Conservation (phyloP, 2,329 filamentous ascomycete genomes). For the Monosporascus sp. region DNA sequence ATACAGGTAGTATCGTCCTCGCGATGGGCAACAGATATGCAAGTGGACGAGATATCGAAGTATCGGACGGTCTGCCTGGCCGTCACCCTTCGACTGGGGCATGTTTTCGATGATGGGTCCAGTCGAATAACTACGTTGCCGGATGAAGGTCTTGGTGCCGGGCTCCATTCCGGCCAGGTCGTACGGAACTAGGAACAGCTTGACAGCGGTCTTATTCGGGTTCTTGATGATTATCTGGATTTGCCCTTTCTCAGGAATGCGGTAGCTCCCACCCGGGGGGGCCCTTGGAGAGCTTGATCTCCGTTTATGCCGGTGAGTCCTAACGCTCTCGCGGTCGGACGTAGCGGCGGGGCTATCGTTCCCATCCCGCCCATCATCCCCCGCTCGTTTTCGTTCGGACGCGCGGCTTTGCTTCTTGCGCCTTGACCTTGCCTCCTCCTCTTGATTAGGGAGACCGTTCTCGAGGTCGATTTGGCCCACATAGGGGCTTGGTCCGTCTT, state of each 20-base stretch:
- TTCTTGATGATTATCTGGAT: slow-evolving; percentile 97
- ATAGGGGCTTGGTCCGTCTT: slow-evolving; percentile 91
- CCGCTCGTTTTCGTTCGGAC: slow-evolving; percentile 29
- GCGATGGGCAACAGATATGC: slow-evolving; percentile 83
- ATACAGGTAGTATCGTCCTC: slow-evolving; percentile 83
- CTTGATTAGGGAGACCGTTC: slow-evolving; percentile 59
- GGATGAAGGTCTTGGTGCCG: slow-evolving; percentile 91
- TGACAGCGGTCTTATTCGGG: slow-evolving; percentile 95
- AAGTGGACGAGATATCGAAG: slow-evolving; percentile 88
- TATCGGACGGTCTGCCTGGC: slow-evolving; percentile 54
- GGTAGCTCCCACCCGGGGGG: slow-evolving; percentile 83
- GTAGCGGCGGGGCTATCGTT: slow-evolving; percentile 11
- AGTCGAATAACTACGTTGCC: slow-evolving; percentile 87
- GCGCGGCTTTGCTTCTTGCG: slow-evolving; percentile 44
- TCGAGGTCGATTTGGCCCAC: slow-evolving; percentile 91
- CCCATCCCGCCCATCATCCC: slow-evolving; percentile 22
- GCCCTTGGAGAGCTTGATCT: slow-evolving; percentile 56
- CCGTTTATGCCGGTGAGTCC: slow-evolving; percentile 40
- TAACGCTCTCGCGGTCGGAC: slow-evolving; percentile 27
- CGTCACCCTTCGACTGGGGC: slow-evolving; percentile 26
- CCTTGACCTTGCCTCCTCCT: slow-evolving; percentile 41
- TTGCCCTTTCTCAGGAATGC: slow-evolving; percentile 90
- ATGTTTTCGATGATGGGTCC: slow-evolving; percentile 73
- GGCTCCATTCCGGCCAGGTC: slow-evolving; percentile 88
- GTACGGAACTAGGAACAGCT: slow-evolving; percentile 90